These are phyloP conservation scores for Hymenoscyphus linearis DNA, from an alignment of 2,329 filamentous ascomycete genomes.

Conservation along the genomic window DNA sequence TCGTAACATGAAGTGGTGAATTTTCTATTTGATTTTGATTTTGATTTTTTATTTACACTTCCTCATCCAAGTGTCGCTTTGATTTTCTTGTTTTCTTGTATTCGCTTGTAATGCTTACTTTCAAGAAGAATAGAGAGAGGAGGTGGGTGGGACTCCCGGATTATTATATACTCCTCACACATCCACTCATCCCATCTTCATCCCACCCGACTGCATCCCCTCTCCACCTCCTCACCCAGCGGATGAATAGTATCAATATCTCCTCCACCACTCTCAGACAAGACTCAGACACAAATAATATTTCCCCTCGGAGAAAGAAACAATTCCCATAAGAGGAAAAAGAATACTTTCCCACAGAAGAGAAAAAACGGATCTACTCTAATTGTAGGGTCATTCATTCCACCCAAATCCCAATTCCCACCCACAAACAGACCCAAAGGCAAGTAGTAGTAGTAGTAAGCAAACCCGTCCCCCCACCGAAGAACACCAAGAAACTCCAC, in stretches of 20 bases:
- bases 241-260: not conserved
- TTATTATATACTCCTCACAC: not conserved
- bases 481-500: conserved; percentile 3
- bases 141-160: not conserved
- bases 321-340: no score
- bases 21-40: no score
- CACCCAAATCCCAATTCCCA: not conserved
- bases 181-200: not conserved
- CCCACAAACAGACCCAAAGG: not conserved
- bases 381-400: not conserved
- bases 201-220: not conserved
- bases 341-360: no score
- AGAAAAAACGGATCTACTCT: conserved; percentile 1
- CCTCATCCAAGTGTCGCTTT: no score
- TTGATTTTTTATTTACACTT: no score
- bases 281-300: no score
- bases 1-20: no score
- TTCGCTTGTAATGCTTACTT: no score
- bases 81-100: no score
- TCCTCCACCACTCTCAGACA: no score
- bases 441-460: no score
- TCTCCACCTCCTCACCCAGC: not conserved
- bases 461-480: not conserved
- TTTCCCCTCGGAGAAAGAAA: no score
- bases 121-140: not conserved